Evolutionary conservation across 2,329 filamentous ascomycete species (phyloP).

Genomic region (Camillea tinctor): DNA sequence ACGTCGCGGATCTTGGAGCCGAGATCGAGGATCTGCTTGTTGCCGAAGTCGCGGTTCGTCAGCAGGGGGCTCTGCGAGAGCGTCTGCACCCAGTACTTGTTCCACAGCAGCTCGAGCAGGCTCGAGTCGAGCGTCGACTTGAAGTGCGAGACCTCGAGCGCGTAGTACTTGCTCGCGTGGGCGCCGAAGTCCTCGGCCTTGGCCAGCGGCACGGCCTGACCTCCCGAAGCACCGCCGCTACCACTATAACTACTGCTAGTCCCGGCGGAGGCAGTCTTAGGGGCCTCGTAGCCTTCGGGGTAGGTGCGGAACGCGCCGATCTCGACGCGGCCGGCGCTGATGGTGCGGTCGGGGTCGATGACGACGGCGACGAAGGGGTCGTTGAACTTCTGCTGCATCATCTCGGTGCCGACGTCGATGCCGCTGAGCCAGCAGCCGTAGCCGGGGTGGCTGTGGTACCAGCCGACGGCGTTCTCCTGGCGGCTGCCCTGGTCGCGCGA

Average conservation of each 20-base stretch:
- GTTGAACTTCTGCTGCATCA: constrained; percentile 77
- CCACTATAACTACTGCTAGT: constrained; percentile 1
- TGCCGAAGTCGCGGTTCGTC: constrained; percentile 89
- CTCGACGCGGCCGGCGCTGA: constrained; percentile 91
- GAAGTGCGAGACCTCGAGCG: constrained; percentile 87
- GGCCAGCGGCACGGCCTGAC: constrained; percentile 79
- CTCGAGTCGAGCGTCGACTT: constrained; percentile 89
- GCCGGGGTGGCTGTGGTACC: constrained; percentile 97
- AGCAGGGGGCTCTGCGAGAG: constrained; percentile 87
- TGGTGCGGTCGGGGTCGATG: constrained; percentile 93
- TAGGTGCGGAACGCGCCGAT: constrained; percentile 96
- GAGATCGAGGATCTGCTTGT: constrained; percentile 87
- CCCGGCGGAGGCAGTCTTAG: constrained; percentile 9
- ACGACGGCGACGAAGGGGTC: constrained; percentile 96
- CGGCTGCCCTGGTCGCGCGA: constrained; percentile 71
- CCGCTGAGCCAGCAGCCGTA: constrained; percentile 98
- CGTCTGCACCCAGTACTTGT: constrained; percentile 99
- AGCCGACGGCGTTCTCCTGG: constrained; percentile 90
- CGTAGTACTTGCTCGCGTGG: constrained; percentile 87
- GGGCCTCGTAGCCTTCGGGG: constrained; percentile 67
- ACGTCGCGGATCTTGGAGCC: constrained; percentile 76
- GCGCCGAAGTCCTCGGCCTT: constrained; percentile 97
- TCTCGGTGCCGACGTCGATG: constrained; percentile 90
- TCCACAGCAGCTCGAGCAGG: constrained; percentile 88
- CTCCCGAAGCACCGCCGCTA: constrained; percentile 47